Base-by-base conservation (phyloP, 1,139 yeast genomes). In the Wickerhamomyces sp. region DNA sequence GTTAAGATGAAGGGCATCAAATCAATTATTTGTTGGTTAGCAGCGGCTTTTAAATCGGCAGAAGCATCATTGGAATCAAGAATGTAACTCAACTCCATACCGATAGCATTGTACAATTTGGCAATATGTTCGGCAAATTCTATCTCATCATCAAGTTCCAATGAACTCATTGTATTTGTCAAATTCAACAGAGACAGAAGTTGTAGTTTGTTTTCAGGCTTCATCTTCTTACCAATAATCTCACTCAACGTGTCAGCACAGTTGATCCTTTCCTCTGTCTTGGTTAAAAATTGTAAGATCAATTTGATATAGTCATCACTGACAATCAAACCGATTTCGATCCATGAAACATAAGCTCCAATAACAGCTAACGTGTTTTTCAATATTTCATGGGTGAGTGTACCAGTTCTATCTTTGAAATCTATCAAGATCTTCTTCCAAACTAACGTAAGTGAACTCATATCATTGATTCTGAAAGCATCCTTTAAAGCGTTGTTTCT, bases 301-400 rank as follows among this genome's bases (percentile, higher is more conserved):
- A 75, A 58, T 32, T 69, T 66, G 47, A 88, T 69, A 51, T 77
- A 82, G 28, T 75, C 75, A 16, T 79, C 73, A 34, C 78, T 77
- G 23, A 89, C 75, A 41, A 93, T 80, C 42, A 91, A 65, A 21
- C 79, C 69, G 43, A 91, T 85, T 53, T 93, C 98, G 60, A 91
- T 87, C 99, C 99, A 93, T 21, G 89, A 81, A 20, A 88, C 85
- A 70, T 85, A 93, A 16, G 78, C 78, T 7, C 96, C 97, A 37
- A 91, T 74, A 38, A 79, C 78, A 36, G 69, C 68, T 38, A 87
- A 67, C n/a, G 79, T 65, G 39, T 73, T 71, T 41, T 72, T 75
- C 38, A 81, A 55, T 31, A 82, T 73, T 16, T 72, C 83, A 27
- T 55, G 55, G 9, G 69, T 42, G 28, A 66, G 36, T 6, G 37